phyloP scores from a whole-genome alignment of 257 asterid species.

The Solanum ossicruentum region DNA sequence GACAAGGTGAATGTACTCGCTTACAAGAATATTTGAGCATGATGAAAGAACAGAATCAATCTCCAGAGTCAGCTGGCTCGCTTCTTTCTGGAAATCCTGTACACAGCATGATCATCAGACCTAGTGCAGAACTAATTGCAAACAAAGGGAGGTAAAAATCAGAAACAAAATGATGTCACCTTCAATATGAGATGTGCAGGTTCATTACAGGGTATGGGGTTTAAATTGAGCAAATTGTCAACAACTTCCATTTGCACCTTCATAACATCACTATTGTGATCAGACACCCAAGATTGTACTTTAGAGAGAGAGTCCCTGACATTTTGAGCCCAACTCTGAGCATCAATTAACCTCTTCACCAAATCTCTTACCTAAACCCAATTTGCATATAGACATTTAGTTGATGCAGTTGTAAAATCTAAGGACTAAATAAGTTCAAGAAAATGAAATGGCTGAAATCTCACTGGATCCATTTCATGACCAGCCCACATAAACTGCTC shows the following conservation, averaged over 20 bases:
- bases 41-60: constrained; percentile 41
- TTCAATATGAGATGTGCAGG: constrained; percentile 44
- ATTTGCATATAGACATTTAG: constrained; percentile 2
- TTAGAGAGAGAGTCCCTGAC: constrained; percentile 44
- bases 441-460: constrained; percentile 19
- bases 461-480: constrained; percentile 83
- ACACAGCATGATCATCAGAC: not conserved
- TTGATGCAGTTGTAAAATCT: constrained; percentile 3
- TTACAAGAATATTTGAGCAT: constrained; percentile 44
- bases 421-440: not conserved
- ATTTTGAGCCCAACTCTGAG: constrained; percentile 64
- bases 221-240: constrained; percentile 40
- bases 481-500: constrained; percentile 96
- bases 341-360: constrained; percentile 45
- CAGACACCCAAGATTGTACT: constrained; percentile 46
- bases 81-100: constrained; percentile 57
- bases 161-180: constrained; percentile 28
- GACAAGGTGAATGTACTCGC: constrained; percentile 14
- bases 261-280: constrained; percentile 15
- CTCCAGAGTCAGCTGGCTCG: constrained; percentile 46
- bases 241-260: constrained; percentile 49
- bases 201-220: constrained; percentile 46
- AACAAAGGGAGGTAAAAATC: not conserved
- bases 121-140: constrained; percentile 7
- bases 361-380: constrained; percentile 58